Percentiles rank a stretch among this genome's conserved stretches.
phyloP scores from a whole-genome alignment of 345 rosid species.

The Moringa oleifera region DNA sequence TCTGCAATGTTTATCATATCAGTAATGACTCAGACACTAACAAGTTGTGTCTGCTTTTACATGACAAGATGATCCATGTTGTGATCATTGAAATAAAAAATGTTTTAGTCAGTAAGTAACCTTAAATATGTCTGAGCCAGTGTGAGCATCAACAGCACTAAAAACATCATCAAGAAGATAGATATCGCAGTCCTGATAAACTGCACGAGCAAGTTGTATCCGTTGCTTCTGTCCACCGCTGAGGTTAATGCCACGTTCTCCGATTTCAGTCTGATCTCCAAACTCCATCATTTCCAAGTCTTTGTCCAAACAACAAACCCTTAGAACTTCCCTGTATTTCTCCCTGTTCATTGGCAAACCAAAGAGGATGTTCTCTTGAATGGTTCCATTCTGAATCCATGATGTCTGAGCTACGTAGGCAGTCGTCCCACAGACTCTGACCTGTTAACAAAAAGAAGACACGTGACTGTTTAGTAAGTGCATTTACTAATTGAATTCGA shows the following conservation, averaged over 20 bases:
- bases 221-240: slow-evolving; percentile 99
- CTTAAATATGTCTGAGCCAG: slow-evolving; percentile 90
- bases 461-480: too few species aligned
- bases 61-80: too few species aligned
- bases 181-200: slow-evolving; percentile 81
- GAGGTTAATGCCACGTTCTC: slow-evolving; percentile 94
- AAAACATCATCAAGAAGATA: slow-evolving; percentile 93
- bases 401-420: slow-evolving; percentile 96
- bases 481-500: neutral
- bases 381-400: slow-evolving; percentile 91
- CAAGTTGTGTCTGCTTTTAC: too few species aligned
- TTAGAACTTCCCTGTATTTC: slow-evolving; percentile 57
- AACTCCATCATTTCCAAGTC: slow-evolving; percentile 93
- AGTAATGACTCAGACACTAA: too few species aligned
- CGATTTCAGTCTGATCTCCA: slow-evolving; percentile 94
- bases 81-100: too few species aligned
- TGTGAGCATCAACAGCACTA: slow-evolving; percentile 97
- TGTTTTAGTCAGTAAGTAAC: slow-evolving; percentile 36
- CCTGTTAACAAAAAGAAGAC: slow-evolving; percentile 31
- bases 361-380: slow-evolving; percentile 80
- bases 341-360: slow-evolving; percentile 69
- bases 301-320: slow-evolving; percentile 74
- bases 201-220: slow-evolving; percentile 89
- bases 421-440: slow-evolving; percentile 69
- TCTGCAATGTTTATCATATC: too few species aligned